Conservation (phyloP, 257 asterid genomes). For the Linaria vulgaris region DNA sequence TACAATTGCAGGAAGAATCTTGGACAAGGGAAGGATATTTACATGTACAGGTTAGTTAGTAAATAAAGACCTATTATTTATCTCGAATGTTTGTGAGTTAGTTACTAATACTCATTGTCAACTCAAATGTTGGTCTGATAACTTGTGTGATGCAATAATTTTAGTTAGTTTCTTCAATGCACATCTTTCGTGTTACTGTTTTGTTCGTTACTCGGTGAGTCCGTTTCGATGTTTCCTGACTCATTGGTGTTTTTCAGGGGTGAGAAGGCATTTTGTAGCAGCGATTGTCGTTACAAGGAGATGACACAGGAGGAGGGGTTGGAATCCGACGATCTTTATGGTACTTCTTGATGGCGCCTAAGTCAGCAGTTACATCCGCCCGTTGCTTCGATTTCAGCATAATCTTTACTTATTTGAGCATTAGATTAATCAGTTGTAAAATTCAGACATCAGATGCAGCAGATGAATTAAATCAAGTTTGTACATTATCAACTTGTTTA, state of each 20-base stretch:
- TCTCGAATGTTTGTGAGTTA: neutral
- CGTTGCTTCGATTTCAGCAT: neutral
- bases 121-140: neutral
- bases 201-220: too few species aligned
- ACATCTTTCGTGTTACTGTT: neutral
- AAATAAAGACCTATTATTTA: neutral
- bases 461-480: conserved; percentile 26
- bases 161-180: neutral
- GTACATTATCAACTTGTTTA: neutral
- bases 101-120: too few species aligned
- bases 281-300: conserved; percentile 62
- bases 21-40: conserved; percentile 68
- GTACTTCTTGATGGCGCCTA: conserved; percentile 26
- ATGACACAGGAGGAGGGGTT: conserved; percentile 52
- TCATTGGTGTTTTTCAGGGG: conserved; percentile 44
- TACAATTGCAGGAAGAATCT: conserved; percentile 70
- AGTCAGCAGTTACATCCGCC: conserved; percentile 8
- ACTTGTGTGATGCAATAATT: neutral
- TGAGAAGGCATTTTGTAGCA: conserved; percentile 79
- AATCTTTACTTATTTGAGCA: neutral
- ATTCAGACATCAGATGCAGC: conserved; percentile 21
- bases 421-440: conserved; percentile 11
- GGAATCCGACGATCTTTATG: conserved; percentile 34
- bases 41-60: conserved; percentile 72
- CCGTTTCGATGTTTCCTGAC: neutral